Evolutionary conservation across 2,329 filamentous ascomycete genomes (phyloP), one percentile per base, ranked within the genome.

Genomic region (Cordyceps javanica): DNA sequence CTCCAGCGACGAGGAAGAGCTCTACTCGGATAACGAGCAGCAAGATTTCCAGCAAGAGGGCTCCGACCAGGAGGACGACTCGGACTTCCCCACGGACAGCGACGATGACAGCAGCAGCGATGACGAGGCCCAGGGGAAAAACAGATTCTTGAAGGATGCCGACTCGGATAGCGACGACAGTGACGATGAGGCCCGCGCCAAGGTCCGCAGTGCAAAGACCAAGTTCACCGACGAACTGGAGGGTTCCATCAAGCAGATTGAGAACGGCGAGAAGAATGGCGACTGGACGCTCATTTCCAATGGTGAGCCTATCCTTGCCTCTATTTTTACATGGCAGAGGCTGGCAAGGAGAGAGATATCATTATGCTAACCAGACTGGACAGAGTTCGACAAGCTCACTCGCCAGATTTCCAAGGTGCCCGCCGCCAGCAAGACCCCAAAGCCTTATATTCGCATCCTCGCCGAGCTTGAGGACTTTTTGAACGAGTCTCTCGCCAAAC

Each of bases 161-260:
- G 70, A 73, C 55, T 87, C 84, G 59, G 91, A 94, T 52, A 90
- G 87, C 67, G 89, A 92, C 63, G 87, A 91, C 67, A 92, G 91
- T 70, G 92, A 94, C 63, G 90, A 94, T 63, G 93, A 97, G 63
- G 84, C 85, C 64, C 85, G 87, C 63, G 90, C 88, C 68, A 85
- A 94, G 67, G 89, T 97, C 69, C 97, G 96, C 83, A 97, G 91
- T 75, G 92, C 93, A 69, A 97, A 97, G 77, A 91, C 97, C 80
- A 99, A 99, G 83, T 86, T 94, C 62, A 82, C 91, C 64, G 93
- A 97, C 70, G 95, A 97, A 75, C 82, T 99, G 60, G 93, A 99
- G 73, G 83, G 85, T 60, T 96, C 87, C 44, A 89, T 97, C 69
- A 88, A 89, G 73, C 77, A 89, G 69, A 97, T 99, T 69, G 92